phyloP scores from a whole-genome alignment of 2,329 filamentous ascomycete species.

The Ampelomyces quisqualis region DNA sequence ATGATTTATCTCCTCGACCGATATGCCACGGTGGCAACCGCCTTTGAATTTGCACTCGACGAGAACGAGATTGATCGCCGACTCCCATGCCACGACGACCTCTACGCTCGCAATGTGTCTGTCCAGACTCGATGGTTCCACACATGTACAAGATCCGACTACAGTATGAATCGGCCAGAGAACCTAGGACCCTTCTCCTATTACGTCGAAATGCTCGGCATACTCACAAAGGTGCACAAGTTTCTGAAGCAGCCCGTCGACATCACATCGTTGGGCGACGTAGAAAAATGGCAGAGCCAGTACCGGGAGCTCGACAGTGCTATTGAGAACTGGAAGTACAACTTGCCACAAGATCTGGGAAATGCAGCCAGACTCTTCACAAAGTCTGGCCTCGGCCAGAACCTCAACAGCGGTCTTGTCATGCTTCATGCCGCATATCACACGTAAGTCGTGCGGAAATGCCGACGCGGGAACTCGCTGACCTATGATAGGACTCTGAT shows the following conservation, averaged over 20 bases:
- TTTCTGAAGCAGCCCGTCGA: slow-evolving; percentile 89
- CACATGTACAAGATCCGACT: slow-evolving; percentile 54
- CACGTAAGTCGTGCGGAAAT: slow-evolving; percentile 58
- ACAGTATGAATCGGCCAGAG: slow-evolving; percentile 68
- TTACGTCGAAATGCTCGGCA: slow-evolving; percentile 85
- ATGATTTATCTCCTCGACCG: slow-evolving; percentile 89
- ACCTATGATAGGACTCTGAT: slow-evolving; percentile 67
- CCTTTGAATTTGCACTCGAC: slow-evolving; percentile 86
- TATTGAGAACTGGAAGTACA: slow-evolving; percentile 80
- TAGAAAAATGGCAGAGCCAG: slow-evolving; percentile 84
- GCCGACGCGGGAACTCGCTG: no score
- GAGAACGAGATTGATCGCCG: slow-evolving; percentile 87
- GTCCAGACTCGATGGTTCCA: slow-evolving; percentile 84
- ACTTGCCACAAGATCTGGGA: slow-evolving; percentile 77
- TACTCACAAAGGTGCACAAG: slow-evolving; percentile 82
- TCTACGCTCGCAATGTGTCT: slow-evolving; percentile 79
- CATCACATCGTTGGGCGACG: slow-evolving; percentile 78
- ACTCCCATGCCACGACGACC: slow-evolving; percentile 81
- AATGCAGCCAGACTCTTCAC: slow-evolving; percentile 76
- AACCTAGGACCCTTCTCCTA: slow-evolving; percentile 86
- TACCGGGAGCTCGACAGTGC: slow-evolving; percentile 83
- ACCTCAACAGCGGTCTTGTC: slow-evolving; percentile 78
- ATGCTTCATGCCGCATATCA: slow-evolving; percentile 91
- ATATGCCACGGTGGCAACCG: slow-evolving; percentile 86
- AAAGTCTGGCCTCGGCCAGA: slow-evolving; percentile 62